Evolutionary conservation across 192 early-diverging fungal genomes (phyloP).

Genomic region (Endogone sp.): DNA sequence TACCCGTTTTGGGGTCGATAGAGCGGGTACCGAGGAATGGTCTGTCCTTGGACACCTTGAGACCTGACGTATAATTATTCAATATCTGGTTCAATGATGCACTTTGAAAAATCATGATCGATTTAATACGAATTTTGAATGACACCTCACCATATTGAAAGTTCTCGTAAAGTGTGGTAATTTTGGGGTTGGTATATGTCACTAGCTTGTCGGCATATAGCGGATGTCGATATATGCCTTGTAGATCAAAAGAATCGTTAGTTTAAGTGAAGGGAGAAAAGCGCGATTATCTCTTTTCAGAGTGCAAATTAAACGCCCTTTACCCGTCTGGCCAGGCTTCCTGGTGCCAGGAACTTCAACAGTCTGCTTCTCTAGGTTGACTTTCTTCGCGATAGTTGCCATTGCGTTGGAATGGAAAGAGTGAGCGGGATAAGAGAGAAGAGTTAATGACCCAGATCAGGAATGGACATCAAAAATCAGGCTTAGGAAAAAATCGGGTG

Average conservation of each 20-base stretch:
- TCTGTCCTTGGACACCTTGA: slow-evolving; percentile 44
- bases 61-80: slow-evolving; percentile 28
- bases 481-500: too few species aligned
- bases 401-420: slow-evolving; percentile 12
- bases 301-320: slow-evolving; percentile 4
- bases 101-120: background rate
- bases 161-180: slow-evolving; percentile 44
- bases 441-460: too few species aligned
- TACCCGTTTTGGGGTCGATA: slow-evolving; percentile 52
- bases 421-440: background rate
- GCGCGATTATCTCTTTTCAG: too few species aligned
- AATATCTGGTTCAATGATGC: background rate
- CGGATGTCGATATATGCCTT: slow-evolving; percentile 46
- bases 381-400: slow-evolving; percentile 18
- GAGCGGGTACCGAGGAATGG: slow-evolving; percentile 66
- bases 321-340: slow-evolving; percentile 48
- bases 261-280: background rate
- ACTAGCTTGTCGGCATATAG: slow-evolving; percentile 27
- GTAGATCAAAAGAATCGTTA: background rate
- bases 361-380: slow-evolving; percentile 48
- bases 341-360: slow-evolving; percentile 43
- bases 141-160: slow-evolving; percentile 38
- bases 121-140: background rate
- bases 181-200: slow-evolving; percentile 34
- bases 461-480: too few species aligned